Evolutionary conservation across 2,329 filamentous ascomycete genomes (phyloP), one percentile per base, ranked within the genome.

Genomic region (Epichloe aotearoae): DNA sequence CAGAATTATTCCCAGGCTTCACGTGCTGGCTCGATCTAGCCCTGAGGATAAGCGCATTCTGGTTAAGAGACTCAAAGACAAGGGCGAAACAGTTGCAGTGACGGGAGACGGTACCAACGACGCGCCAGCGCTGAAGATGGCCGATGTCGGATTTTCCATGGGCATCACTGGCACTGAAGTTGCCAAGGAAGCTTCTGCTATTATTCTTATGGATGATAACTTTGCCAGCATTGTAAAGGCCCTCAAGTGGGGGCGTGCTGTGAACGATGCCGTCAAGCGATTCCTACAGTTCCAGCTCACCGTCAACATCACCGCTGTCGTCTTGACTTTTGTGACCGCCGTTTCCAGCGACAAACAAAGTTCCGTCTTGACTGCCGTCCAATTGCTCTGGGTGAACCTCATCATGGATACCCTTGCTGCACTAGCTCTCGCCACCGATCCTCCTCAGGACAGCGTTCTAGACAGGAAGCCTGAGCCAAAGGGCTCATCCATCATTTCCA

Each of bases 351-450:
- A 64, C 0, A 69, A 80, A 2, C 84, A 91, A 64, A 65, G 73
- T 46, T 88, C 88, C 46, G 89, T 95, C 26, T 71, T 96, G 51
- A 93, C 81, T 2, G 89, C 89, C 11, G 89, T 95, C 26, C 90
- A 96, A 68, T 78, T 96, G 59, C 81, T 96, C 33, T 96, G 90
- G 90, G 88, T 96, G 61, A 96, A 95, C 62, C 73, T 96, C 59
- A 96, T 96, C 69, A 96, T 95, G 90, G 90, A 96, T 61, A 95
- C 90, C 0, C 88, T 96, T 53, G 90, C 89, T 23, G 89, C 89
- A 15, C 75, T 95, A 40, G 89, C 89, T 8, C 77, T 95, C 49
- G 89, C 89, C 1, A 95, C 89, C 2, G 89, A 95, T 63, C 87
- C 88, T n/a, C 89, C 89, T 1, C 85, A 85, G 12, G 83, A 86